Evolutionary conservation across 2,329 filamentous ascomycete species (phyloP), one percentile per base, ranked within the genome.

Genomic region (Talaromyces atroroseus): DNA sequence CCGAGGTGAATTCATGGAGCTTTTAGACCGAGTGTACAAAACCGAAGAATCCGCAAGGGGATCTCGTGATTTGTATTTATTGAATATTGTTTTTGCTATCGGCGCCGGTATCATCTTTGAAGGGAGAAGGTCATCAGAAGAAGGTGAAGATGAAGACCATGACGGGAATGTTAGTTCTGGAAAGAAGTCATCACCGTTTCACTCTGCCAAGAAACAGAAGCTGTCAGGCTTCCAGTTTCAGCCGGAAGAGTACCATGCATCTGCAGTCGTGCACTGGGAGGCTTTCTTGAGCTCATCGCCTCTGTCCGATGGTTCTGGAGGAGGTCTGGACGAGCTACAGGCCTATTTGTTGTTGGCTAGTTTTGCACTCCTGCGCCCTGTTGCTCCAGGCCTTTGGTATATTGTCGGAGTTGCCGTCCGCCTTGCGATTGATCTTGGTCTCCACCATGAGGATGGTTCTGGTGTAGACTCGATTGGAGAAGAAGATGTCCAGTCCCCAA

Each of bases 51-150:
- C 83, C 58, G 80, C 82, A 53, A 81, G 88, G 24, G 88, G 87
- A 1, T 83, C 90, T 4, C 82, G 88, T 54, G 91, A 96, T 71
- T 80, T 94, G n/a, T 97, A 96, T 73, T 84, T 95, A 76, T 79
- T 97, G 60, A 96, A 96, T 72, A 96, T 97, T 74, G 92, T 97
- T 23, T 97, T 95, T 74, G 92, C 92, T 14, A 96, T 97, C 65
- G 94, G 94, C 6, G 88, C 89, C 18, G 92, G 91, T 18, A 95
- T 96, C 64, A 95, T 96, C 62, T 85, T 96, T 63, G 89, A 76
- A 52, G 71, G 74, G 40, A 74, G 70, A 29, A 59, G 67, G 5
- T 63, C 64, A 21, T 64, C 65, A 7, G 65, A 68, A 40, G 60
- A 65, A 21, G 60, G 65, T 63, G 57, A 50, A 49, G 46, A 44